Percentiles rank a stretch among this genome's conserved stretches.
These are phyloP conservation scores for Voacanga thouarsii DNA, from an alignment of 257 asterid genomes.

Conservation along the genomic window DNA sequence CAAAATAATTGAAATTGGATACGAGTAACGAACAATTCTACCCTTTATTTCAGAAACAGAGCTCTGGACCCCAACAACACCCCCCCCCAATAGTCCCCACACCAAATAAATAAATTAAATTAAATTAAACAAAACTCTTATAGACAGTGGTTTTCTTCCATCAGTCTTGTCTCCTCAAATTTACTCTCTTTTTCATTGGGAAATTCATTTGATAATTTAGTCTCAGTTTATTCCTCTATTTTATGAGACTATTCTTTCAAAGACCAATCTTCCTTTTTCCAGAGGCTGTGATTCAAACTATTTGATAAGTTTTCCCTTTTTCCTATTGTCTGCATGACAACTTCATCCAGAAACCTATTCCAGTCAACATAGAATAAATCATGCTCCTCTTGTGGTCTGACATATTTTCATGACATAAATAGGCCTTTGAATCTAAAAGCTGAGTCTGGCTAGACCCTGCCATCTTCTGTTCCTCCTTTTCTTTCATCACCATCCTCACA, in stretches of 20 bases:
- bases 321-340: slow-evolving; percentile 15
- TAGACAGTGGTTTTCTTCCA: neutral
- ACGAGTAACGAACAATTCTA: neutral
- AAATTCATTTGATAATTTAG: neutral
- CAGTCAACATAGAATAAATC: slow-evolving; percentile 33
- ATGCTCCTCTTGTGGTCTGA: slow-evolving; percentile 26
- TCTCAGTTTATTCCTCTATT: neutral
- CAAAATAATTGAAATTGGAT: neutral
- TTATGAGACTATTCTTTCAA: too few species aligned
- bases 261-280: neutral
- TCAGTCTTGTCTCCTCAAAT: neutral
- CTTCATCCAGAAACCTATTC: slow-evolving; percentile 29
- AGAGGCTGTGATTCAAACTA: neutral
- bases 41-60: too few species aligned
- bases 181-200: neutral
- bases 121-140: neutral
- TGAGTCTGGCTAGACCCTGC: slow-evolving; percentile 27
- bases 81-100: too few species aligned
- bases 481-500: slow-evolving; percentile 31
- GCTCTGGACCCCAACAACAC: too few species aligned
- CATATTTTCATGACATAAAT: slow-evolving; percentile 6
- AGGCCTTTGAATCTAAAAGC: slow-evolving; percentile 6
- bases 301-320: slow-evolving; percentile 9
- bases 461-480: slow-evolving; percentile 21
- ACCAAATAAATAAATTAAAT: too few species aligned